Conservation (phyloP, 1,284 basidiomycete species). For the Leccinum fallax region DNA sequence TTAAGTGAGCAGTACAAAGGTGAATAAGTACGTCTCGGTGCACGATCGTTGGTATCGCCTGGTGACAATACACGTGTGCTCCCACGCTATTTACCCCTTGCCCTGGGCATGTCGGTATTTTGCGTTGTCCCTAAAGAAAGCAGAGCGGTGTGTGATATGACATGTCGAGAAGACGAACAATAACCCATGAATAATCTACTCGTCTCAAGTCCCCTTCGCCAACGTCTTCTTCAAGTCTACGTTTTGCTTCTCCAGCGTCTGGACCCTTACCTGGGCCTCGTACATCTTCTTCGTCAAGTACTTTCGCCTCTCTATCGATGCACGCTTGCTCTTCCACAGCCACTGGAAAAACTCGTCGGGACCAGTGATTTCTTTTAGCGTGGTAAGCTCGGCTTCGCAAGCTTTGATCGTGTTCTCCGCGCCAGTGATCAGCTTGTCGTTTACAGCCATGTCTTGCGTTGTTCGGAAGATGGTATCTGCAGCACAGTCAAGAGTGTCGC, state of each 20-base stretch:
- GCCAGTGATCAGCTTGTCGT: slow-evolving; percentile 69
- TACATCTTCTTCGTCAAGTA: slow-evolving; percentile 80
- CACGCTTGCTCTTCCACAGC: slow-evolving; percentile 51
- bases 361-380: slow-evolving; percentile 60
- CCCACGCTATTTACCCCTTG: too few relatives aligned
- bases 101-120: too few relatives aligned
- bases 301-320: slow-evolving; percentile 62
- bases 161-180: background rate
- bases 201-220: slow-evolving; percentile 33
- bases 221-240: slow-evolving; percentile 65
- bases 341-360: slow-evolving; percentile 43
- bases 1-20: too few relatives aligned
- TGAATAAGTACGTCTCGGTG: too few relatives aligned
- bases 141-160: background rate
- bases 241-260: slow-evolving; percentile 70
- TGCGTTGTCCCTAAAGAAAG: background rate
- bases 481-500: background rate
- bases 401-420: slow-evolving; percentile 67
- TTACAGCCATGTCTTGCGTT: slow-evolving; percentile 80
- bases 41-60: too few relatives aligned
- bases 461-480: slow-evolving; percentile 82
- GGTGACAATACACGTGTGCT: too few relatives aligned
- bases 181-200: background rate
- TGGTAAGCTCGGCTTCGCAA: slow-evolving; percentile 77
- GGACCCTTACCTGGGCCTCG: slow-evolving; percentile 66